A percentile compares a stretch with the other conserved stretches of the same genome.
Conservation (phyloP, 306 rosid species). For the Quercus parvula region DNA sequence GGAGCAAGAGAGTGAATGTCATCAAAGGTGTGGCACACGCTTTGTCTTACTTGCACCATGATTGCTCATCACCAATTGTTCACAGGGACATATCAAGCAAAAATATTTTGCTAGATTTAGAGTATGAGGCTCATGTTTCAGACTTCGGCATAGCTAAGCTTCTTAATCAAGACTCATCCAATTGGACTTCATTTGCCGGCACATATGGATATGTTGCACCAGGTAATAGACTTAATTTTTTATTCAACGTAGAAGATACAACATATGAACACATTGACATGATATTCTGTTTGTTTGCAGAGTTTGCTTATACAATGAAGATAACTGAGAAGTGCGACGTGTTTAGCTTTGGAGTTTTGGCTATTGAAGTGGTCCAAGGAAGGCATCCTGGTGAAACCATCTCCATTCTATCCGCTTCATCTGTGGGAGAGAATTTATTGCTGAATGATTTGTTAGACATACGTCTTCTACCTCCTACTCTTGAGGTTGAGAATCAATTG, state of each 20-base stretch:
- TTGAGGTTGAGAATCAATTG: no score
- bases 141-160: constrained; percentile 23
- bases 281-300: neutral
- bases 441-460: no score
- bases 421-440: no score
- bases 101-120: constrained; percentile 8
- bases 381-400: neutral
- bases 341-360: neutral
- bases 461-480: no score
- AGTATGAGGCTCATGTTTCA: constrained; percentile 12
- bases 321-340: no score
- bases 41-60: no score
- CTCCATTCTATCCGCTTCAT: neutral
- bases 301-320: constrained; percentile 21
- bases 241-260: no score
- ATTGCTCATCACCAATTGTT: neutral
- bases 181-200: constrained; percentile 20
- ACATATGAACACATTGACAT: no score
- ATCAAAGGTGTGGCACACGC: no score
- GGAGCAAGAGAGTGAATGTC: no score
- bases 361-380: constrained; percentile 5
- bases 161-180: constrained; percentile 16
- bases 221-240: neutral
- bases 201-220: constrained; percentile 26
- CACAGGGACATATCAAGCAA: constrained; percentile 18